Evolutionary conservation across 352 stramenopile species (phyloP), one percentile per base, ranked within the genome.

Genomic region (Pythium coloratum): DNA sequence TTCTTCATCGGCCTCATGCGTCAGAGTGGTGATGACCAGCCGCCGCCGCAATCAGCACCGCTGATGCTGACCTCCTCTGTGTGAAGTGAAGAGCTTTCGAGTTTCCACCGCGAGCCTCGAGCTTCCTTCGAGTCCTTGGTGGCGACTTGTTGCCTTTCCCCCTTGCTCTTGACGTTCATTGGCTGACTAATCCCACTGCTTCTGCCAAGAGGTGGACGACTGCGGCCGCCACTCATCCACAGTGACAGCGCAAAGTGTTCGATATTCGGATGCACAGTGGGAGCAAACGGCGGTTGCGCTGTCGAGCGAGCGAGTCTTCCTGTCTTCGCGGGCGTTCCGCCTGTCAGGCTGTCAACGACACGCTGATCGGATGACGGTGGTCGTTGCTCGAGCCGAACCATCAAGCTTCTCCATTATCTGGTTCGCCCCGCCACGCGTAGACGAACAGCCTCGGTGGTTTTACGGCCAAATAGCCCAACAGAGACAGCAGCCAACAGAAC

Each of bases 141-240:
- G 42, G 42, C 42, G 42, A 50, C 42, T 50, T 50, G 42, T 50
- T 50, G 42, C 42, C 42, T 24, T 50, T 50, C 42, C 42, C 3
- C 20, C 20, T 50, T 20, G 12, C 14, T 26, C 16, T 50, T 26
- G 5, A 6, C 42, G 18, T 3, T 5, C 16, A 28, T 13, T 42
- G 36, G 36, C 7, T 42, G 12, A 7, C 7, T 7, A 13, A 26
- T 50, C 16, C 42, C 42, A 50, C 42, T 20, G 2, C 5, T 4
- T 2, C 2, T 50, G 42, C 42, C 42, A 5, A 50, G 16, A 50
- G 42, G 14, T 50, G 42, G 12, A 50, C n/a, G 18, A 24, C 28
- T 13, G 14, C n/a, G 13, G 24, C 42, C 14, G 5, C 42, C 42
- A 50, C 42, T 20, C 42, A 50, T 50, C 42, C 42, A 20, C 10